Evolutionary conservation across 2,329 filamentous ascomycete genomes (phyloP).

Genomic region (Fusarium begoniae): DNA sequence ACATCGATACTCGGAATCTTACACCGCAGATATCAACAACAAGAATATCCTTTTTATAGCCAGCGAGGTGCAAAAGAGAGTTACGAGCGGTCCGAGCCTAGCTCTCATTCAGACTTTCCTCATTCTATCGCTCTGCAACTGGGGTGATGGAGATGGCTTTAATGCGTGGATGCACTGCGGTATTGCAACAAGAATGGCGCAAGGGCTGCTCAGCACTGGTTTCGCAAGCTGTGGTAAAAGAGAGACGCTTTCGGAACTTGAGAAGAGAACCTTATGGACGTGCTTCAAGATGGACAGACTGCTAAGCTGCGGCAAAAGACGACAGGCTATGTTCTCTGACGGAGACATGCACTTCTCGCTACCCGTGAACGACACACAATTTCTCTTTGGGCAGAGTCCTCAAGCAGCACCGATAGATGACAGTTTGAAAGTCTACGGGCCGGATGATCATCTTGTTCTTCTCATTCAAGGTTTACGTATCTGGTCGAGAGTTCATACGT

Average conservation of each 20-base stretch:
- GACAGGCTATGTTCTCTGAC: slow-evolving; percentile 36
- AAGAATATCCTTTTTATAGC: slow-evolving; percentile 1
- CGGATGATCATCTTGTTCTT: slow-evolving; percentile 25
- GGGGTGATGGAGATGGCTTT: slow-evolving; percentile 41
- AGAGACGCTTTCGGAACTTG: slow-evolving; percentile 28
- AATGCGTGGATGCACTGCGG: slow-evolving; percentile 42
- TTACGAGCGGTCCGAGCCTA: slow-evolving; percentile 22
- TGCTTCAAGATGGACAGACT: slow-evolving; percentile 41
- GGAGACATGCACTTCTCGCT: slow-evolving; percentile 26
- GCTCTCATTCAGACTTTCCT: slow-evolving; percentile 35
- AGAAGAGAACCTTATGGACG: slow-evolving; percentile 36
- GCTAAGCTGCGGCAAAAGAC: slow-evolving; percentile 34
- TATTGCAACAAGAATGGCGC: slow-evolving; percentile 39
- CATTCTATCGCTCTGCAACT: slow-evolving; percentile 35
- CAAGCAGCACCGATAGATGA: neutral
- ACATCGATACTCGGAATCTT: slow-evolving; percentile 10
- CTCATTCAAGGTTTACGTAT: slow-evolving; percentile 32
- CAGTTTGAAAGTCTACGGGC: neutral
- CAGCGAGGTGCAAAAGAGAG: slow-evolving; percentile 21
- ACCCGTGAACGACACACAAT: slow-evolving; percentile 29
- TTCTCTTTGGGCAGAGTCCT: slow-evolving; percentile 23
- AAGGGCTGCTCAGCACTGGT: slow-evolving; percentile 33
- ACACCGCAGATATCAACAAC: neutral
- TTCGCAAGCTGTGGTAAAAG: slow-evolving; percentile 25
- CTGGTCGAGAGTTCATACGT: slow-evolving; percentile 38